Base-by-base conservation (phyloP, 2,329 filamentous ascomycete species). In the Ascochyta rabiei region DNA sequence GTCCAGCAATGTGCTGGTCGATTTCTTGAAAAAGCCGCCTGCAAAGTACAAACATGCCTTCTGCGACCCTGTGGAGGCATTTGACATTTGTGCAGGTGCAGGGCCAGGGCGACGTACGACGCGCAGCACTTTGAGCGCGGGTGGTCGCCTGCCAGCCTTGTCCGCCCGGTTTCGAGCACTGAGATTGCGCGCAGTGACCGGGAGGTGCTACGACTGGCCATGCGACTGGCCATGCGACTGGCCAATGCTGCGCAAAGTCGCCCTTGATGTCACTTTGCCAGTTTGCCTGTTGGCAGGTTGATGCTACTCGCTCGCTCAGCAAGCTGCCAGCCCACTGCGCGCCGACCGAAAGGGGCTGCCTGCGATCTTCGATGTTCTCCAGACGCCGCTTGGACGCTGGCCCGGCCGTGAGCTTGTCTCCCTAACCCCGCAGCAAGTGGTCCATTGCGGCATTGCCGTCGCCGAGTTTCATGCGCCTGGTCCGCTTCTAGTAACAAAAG, bases 251-350 rank as follows among this genome's bases (percentile, higher is more conserved):
- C 46, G 34, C 35, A 50, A 50, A 50, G 31, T 47, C 46, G 46
- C 52, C 52, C 52, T 55, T 50, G 52, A 50, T 46, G 46, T 55
- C 52, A 47, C 18, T 55, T 13, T 30, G 46, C 46, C 52, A 47
- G n/a, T 55, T 13, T 30, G 46, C 46, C 15, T 55, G 52, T 39
- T 42, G 46, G 46, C 46, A 38, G 46, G 23, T 43, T 33, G 46
- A 50, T 38, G 52, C 50, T 38, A 50, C 52, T 55, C 47, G 52
- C 52, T 55, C 52, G 52, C 52, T 55, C 52, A 45, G 35, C 30
- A 28, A 31, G 40, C 40, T 41, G 40, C 39, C 40, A 42, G 39
- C 40, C 48, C 39, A 41, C 23, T 41, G 52, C 52, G 52, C 52
- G 33, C 41, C 47, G 46, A 44, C 45, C 46, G 19, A 46, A 55